Conservation (phyloP, 768 basidiomycete species). For the Fomitopsis serialis region DNA sequence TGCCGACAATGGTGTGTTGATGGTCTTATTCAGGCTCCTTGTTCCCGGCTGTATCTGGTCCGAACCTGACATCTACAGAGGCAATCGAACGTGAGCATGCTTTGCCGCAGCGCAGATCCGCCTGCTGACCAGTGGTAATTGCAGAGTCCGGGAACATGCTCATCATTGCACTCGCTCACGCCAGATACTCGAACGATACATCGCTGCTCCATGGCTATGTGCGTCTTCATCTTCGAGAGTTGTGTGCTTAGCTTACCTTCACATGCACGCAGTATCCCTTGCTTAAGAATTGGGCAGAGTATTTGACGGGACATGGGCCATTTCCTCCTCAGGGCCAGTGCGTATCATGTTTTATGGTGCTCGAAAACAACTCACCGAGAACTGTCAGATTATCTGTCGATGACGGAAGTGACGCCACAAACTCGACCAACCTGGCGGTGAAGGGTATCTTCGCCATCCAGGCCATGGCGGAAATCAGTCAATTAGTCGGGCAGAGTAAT, state of each 20-base stretch:
- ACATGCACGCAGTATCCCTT: conserved; percentile 13
- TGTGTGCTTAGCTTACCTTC: background rate
- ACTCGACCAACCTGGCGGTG: conserved; percentile 16
- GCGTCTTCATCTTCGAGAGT: background rate
- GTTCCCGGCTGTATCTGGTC: background rate
- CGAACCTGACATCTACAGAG: background rate
- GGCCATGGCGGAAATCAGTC: conserved; percentile 16
- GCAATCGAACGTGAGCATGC: background rate
- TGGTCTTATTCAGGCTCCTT: background rate
- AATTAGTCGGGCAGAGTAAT: background rate
- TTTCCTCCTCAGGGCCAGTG: too few relatives aligned
- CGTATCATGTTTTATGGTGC: too few relatives aligned
- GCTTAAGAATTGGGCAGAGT: conserved; percentile 18
- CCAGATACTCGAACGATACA: background rate
- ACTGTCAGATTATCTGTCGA: conserved; percentile 5
- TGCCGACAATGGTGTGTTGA: background rate
- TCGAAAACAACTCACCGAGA: too few relatives aligned
- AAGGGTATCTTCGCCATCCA: conserved; percentile 18
- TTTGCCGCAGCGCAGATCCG: background rate
- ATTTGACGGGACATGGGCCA: conserved; percentile 12
- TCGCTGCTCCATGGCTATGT: background rate
- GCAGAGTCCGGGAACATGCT: background rate
- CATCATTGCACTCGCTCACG: background rate
- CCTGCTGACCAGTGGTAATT: background rate
- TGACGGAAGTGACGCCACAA: background rate